These are phyloP conservation scores for Gaeumannomyces sp. DNA, from an alignment of 2,329 filamentous ascomycete species.

Conservation along the genomic window DNA sequence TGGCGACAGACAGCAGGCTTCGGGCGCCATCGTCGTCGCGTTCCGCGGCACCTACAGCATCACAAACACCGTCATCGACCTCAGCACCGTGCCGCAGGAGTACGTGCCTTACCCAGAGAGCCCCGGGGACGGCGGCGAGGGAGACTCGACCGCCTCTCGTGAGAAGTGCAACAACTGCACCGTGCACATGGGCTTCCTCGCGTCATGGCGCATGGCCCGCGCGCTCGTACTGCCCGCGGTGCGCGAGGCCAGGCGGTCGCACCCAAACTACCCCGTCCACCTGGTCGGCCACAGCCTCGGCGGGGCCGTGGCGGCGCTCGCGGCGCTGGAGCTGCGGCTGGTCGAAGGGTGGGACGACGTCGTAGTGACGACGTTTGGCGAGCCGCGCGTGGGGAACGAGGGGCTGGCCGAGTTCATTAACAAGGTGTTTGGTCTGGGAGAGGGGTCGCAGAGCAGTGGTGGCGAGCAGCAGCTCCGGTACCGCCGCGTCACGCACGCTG, in stretches of 20 bases:
- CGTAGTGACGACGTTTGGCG: slow-evolving; percentile 86
- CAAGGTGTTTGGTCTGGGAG: slow-evolving; percentile 39
- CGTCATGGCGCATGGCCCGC: slow-evolving; percentile 74
- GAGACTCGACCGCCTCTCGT: slow-evolving; percentile 16
- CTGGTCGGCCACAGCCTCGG: slow-evolving; percentile 89
- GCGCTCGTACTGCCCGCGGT: slow-evolving; percentile 63
- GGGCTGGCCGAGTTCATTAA: slow-evolving; percentile 52
- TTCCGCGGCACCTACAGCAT: slow-evolving; percentile 95
- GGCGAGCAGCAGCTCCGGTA: slow-evolving; percentile 37
- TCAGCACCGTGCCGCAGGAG: slow-evolving; percentile 82
- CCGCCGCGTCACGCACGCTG: slow-evolving; percentile 74
- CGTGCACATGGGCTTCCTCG: slow-evolving; percentile 85
- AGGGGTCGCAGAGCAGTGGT: slow-evolving; percentile 16
- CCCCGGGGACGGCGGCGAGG: slow-evolving; percentile 35
- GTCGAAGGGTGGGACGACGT: slow-evolving; percentile 68
- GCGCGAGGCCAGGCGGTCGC: slow-evolving; percentile 47
- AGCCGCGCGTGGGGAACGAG: slow-evolving; percentile 63
- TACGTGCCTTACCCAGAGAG: slow-evolving; percentile 75
- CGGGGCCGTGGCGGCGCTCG: slow-evolving; percentile 84
- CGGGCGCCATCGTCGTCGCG: slow-evolving; percentile 64
- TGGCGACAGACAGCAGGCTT: slow-evolving; percentile 2
- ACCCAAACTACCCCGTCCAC: slow-evolving; percentile 68
- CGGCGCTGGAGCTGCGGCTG: slow-evolving; percentile 69
- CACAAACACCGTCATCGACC: slow-evolving; percentile 82
- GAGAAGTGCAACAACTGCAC: slow-evolving; percentile 77